Conservation (phyloP, 768 basidiomycete genomes). For the Boletus fagicola region DNA sequence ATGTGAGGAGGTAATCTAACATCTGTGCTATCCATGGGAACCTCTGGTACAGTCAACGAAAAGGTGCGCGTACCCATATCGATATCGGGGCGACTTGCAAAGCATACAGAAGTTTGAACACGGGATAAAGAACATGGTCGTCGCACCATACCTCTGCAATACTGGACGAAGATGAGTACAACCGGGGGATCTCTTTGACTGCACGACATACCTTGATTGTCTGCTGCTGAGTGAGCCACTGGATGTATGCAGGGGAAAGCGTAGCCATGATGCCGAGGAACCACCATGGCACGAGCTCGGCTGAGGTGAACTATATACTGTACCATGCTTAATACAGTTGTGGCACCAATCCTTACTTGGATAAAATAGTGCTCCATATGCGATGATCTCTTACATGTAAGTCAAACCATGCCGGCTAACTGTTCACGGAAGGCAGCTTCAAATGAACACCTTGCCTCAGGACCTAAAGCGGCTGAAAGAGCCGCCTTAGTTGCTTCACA, state of each 20-base stretch:
- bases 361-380: not conserved
- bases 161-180: not conserved
- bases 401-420: not conserved
- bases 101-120: not conserved
- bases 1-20: conserved; percentile 12
- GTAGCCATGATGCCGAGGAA: not conserved
- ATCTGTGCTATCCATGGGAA: not conserved
- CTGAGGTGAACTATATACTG: not conserved
- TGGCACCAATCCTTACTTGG: not conserved
- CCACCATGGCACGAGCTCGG: not conserved
- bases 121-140: not conserved
- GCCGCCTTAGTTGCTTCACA: not conserved
- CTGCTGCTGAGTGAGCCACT: conserved; percentile 7
- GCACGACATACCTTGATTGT: conserved; percentile 4
- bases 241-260: not conserved
- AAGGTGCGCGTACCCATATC: conserved; percentile 5
- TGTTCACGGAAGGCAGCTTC: not conserved
- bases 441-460: not conserved
- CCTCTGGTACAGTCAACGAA: not conserved
- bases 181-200: too few species aligned
- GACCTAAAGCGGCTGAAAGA: not conserved
- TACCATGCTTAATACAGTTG: not conserved
- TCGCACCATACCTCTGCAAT: conserved; percentile 4
- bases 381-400: not conserved
- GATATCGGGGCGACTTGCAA: conserved; percentile 11